Percentiles rank a stretch among this genome's conserved stretches.
phyloP scores from a whole-genome alignment of 805 yeast species.

The Metschnikowia noctiluminum region DNA sequence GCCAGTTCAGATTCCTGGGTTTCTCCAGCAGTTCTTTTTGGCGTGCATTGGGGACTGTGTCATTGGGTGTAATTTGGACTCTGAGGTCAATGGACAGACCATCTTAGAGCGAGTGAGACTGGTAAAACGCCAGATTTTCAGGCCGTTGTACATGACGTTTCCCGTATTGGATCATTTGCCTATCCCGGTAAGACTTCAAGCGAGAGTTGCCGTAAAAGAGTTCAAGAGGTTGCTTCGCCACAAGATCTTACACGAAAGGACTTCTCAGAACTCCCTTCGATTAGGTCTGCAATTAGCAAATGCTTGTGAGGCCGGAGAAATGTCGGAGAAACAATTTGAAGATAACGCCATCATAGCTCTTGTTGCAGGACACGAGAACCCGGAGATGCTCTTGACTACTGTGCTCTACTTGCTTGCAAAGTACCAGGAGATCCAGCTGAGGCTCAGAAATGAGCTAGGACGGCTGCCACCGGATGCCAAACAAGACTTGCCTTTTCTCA shows the following conservation, averaged over 20 bases:
- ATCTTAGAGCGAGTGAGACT: constrained; percentile 38
- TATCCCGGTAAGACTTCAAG: constrained; percentile 43
- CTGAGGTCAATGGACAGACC: constrained; percentile 29
- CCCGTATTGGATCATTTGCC: constrained; percentile 53
- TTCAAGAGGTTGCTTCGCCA: constrained; percentile 17
- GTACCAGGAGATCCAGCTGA: constrained; percentile 29
- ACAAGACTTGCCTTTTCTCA: constrained; percentile 22
- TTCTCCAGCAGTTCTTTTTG: constrained; percentile 44
- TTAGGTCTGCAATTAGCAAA: constrained; percentile 30
- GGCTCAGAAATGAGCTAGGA: constrained; percentile 19
- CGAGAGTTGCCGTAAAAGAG: constrained; percentile 35
- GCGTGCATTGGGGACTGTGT: constrained; percentile 50
- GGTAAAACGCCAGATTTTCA: constrained; percentile 53
- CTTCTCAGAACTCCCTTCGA: constrained; percentile 33
- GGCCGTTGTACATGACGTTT: constrained; percentile 52
- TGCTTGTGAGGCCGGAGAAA: constrained; percentile 33
- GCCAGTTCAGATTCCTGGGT: constrained; percentile 22
- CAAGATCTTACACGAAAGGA: constrained; percentile 24
- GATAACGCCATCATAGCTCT: constrained; percentile 55
- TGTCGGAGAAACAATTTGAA: constrained; percentile 45
- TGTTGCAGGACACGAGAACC: constrained; percentile 66
- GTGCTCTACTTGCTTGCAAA: constrained; percentile 47
- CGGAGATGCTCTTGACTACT: constrained; percentile 49
- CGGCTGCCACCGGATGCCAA: not conserved
- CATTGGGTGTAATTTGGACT: constrained; percentile 47